Evolutionary conservation across 768 basidiomycete species (phyloP).

Genomic region (Lactarius tabidus): DNA sequence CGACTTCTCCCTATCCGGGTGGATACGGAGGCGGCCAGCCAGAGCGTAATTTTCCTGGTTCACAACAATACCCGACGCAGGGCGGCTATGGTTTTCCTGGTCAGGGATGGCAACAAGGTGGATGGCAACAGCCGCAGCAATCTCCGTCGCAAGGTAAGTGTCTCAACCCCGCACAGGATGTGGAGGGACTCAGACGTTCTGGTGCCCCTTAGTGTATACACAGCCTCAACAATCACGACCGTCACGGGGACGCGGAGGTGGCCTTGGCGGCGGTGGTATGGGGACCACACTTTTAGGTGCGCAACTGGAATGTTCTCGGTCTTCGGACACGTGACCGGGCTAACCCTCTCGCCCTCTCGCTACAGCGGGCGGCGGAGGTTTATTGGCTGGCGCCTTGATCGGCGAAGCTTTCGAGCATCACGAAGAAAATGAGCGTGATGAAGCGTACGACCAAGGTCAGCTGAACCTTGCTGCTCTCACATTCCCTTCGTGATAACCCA

Average conservation of each 20-base stretch:
- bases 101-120: slow-evolving; percentile 17
- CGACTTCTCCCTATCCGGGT: slow-evolving; percentile 25
- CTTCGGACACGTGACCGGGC: background rate
- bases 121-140: slow-evolving; percentile 18
- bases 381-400: slow-evolving; percentile 61
- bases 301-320: background rate
- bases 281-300: slow-evolving; percentile 14
- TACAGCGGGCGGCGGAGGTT: slow-evolving; percentile 51
- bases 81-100: slow-evolving; percentile 23
- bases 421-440: slow-evolving; percentile 24
- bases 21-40: slow-evolving; percentile 25
- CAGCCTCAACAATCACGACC: slow-evolving; percentile 4
- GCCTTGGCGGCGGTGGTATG: slow-evolving; percentile 7
- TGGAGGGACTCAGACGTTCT: background rate
- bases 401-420: slow-evolving; percentile 47
- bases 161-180: background rate
- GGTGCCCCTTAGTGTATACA: slow-evolving; percentile 10
- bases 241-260: too few species aligned
- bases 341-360: background rate
- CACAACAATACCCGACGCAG: background rate
- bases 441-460: slow-evolving; percentile 38
- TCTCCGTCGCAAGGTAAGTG: slow-evolving; percentile 19
- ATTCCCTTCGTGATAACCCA: slow-evolving; percentile 14
- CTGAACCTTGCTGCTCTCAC: background rate
- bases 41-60: background rate